These are phyloP conservation scores for Taphrina wiesneri DNA, from an alignment of 1,139 yeast genomes.

Conservation along the genomic window DNA sequence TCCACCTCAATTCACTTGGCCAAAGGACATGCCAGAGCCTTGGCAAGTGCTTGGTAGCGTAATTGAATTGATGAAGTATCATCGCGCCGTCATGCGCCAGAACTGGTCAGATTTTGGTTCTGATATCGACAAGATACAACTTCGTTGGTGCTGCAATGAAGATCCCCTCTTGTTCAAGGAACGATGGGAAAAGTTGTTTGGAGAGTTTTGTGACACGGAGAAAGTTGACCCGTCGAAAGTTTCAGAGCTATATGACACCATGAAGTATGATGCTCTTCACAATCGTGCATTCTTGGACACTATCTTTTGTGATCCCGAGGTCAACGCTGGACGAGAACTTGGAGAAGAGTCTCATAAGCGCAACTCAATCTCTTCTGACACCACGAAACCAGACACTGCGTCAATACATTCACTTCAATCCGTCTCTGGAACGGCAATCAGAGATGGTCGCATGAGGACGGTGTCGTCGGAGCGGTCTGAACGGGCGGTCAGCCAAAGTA, in stretches of 20 bases:
- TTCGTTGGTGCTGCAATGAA: slow-evolving; percentile 95
- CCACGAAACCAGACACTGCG: slow-evolving; percentile 5
- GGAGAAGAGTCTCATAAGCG: slow-evolving; percentile 26
- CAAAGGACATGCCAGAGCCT: slow-evolving; percentile 97
- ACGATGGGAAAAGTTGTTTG: slow-evolving; percentile 95
- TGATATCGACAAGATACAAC: slow-evolving; percentile 68
- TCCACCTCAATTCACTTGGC: slow-evolving; percentile 99
- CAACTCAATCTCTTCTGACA: slow-evolving; percentile 17
- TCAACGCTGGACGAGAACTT: slow-evolving; percentile 23
- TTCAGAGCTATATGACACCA: slow-evolving; percentile 93
- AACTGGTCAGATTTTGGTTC: slow-evolving; percentile 61
- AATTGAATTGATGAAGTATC: slow-evolving; percentile 93
- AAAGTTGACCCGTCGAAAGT: slow-evolving; percentile 98
- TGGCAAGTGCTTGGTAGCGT: slow-evolving; percentile 89
- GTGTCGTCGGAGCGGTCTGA: slow-evolving; percentile 15
- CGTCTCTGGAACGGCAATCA: neutral
- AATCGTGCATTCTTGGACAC: slow-evolving; percentile 84
- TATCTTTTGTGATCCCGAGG: slow-evolving; percentile 72
- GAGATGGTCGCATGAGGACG: neutral
- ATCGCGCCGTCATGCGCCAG: slow-evolving; percentile 76
- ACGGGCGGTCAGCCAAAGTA: slow-evolving; percentile 4
- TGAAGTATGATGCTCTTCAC: slow-evolving; percentile 97
- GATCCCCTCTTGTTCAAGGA: slow-evolving; percentile 87
- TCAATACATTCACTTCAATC: slow-evolving; percentile 16
- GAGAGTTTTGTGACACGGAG: slow-evolving; percentile 87